Evolutionary conservation across 73 alveolate species (phyloP).

Genomic region (Paramecium biaurelia): DNA sequence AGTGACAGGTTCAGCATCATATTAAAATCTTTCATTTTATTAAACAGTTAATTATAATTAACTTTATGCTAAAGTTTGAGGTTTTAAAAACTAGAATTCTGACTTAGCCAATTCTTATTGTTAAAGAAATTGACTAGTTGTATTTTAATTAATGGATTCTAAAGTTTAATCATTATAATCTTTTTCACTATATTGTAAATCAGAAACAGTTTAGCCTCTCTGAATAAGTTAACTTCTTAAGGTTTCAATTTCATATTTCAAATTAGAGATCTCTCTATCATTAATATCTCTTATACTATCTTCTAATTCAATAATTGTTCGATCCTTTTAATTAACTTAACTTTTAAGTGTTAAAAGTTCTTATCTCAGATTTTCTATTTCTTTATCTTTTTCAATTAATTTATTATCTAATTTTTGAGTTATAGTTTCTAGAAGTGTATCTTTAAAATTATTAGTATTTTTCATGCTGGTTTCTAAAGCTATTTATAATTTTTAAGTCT

Average conservation of each 20-base stretch:
- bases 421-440: neutral
- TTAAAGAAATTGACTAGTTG: neutral
- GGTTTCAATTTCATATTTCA: neutral
- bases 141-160: neutral
- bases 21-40: neutral
- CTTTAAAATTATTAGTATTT: slow-evolving; percentile 4
- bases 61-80: neutral
- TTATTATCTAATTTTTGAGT: neutral
- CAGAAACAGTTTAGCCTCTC: neutral
- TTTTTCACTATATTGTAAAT: neutral
- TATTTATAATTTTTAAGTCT: neutral
- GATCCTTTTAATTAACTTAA: neutral
- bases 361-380: neutral
- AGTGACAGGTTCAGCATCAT: neutral
- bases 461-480: neutral
- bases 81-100: neutral
- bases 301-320: neutral
- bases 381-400: slow-evolving; percentile 12
- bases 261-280: neutral
- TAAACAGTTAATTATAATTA: neutral
- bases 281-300: neutral
- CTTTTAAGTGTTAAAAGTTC: neutral
- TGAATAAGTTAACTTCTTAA: neutral
- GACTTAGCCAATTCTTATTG: neutral
- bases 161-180: neutral